Percentiles rank a stretch among this genome's conserved stretches.
Conservation (phyloP, 768 basidiomycete species). For the Termitomyces eurrhizus region DNA sequence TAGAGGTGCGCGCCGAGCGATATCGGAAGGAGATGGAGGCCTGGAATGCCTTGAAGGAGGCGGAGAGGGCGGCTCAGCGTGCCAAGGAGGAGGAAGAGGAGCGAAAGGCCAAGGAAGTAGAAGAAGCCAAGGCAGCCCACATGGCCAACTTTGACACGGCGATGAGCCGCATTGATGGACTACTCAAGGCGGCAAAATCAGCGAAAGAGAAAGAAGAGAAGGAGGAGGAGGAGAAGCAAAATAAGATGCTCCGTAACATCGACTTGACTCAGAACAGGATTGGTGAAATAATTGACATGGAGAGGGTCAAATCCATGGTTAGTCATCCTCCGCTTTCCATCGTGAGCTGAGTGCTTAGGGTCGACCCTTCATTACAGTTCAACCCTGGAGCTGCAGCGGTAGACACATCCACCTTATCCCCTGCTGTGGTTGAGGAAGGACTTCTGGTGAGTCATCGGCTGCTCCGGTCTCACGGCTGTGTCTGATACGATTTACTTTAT, state of each 20-base stretch:
- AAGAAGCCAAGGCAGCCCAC: background rate
- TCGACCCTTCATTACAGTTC: too few relatives aligned
- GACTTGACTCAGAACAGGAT: background rate
- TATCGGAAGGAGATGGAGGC: background rate
- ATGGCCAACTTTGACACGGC: background rate
- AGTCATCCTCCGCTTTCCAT: background rate
- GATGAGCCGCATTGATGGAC: background rate
- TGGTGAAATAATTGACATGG: background rate
- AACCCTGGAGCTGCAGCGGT: too few relatives aligned
- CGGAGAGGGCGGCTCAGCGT: background rate
- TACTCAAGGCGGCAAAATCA: background rate
- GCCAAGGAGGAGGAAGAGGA: background rate
- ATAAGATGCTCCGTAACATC: background rate
- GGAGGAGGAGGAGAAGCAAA: background rate
- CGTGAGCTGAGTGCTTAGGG: too few relatives aligned
- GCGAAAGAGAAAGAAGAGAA: background rate
- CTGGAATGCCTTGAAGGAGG: background rate
- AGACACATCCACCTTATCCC: too few relatives aligned
- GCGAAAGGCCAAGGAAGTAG: background rate
- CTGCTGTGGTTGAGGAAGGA: too few relatives aligned
- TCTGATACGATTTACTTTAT: too few relatives aligned
- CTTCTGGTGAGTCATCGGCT: too few relatives aligned
- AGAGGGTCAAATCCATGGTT: background rate
- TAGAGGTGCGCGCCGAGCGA: background rate
- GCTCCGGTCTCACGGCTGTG: too few relatives aligned